Percentiles rank a stretch among this genome's conserved stretches.
Evolutionary conservation across 768 basidiomycete species (phyloP).

Genomic region (Podaxis sp.): DNA sequence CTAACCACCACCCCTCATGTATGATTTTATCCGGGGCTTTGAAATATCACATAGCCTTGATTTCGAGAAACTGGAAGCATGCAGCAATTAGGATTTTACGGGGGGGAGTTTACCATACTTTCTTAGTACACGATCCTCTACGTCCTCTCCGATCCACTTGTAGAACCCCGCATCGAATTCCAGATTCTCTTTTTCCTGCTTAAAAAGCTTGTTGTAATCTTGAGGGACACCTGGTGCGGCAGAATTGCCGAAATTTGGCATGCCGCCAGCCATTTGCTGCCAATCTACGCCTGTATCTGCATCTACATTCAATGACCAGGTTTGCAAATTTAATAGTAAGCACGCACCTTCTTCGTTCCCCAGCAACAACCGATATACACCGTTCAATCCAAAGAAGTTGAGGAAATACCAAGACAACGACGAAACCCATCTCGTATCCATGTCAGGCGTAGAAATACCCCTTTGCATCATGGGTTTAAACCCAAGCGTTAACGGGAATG

Average conservation of each 20-base stretch:
- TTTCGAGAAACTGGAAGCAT: conserved; percentile 16
- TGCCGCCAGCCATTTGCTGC: conserved; percentile 77
- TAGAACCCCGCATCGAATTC: conserved; percentile 88
- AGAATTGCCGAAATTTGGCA: conserved; percentile 51
- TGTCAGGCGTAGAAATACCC: conserved; percentile 90
- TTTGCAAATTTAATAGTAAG: background rate
- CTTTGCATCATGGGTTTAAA: conserved; percentile 99
- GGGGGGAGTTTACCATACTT: conserved; percentile 64
- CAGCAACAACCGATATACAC: conserved; percentile 89
- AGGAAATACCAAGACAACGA: conserved; percentile 99
- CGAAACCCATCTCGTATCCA: conserved; percentile 99
- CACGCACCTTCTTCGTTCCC: conserved; percentile 80
- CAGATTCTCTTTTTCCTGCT: conserved; percentile 88
- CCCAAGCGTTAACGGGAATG: conserved; percentile 93
- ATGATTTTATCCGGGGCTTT: background rate
- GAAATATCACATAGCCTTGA: conserved; percentile 2
- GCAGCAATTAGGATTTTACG: conserved; percentile 21
- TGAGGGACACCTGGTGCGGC: conserved; percentile 55
- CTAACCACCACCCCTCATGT: conserved; percentile 7
- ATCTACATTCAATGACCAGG: background rate
- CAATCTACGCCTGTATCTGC: background rate
- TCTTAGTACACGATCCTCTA: conserved; percentile 73
- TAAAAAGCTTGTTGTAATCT: conserved; percentile 88
- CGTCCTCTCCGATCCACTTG: conserved; percentile 74
- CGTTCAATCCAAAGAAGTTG: conserved; percentile 97